Evolutionary conservation across 805 yeast genomes (phyloP), one percentile per base, ranked within the genome.

Genomic region (Maudiozyma barnettii): DNA sequence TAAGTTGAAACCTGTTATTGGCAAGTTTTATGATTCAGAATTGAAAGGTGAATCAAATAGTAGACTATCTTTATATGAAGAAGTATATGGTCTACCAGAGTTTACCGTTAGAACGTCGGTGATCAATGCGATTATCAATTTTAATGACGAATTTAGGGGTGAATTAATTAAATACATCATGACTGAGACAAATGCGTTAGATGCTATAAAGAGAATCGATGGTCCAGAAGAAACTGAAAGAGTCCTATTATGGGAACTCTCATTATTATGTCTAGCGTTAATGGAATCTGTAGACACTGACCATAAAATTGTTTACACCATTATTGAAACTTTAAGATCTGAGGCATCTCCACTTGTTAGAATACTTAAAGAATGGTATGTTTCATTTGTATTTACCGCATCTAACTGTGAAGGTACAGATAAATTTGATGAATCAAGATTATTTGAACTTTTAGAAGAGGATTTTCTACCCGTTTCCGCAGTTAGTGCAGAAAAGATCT

Each of bases 281-380:
- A 51, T 73, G 2, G 57, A 68, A 18, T 8, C 5, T 35, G 3
- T 35, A 37, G 40, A 21, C 21, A 20, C 14, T 5, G 41, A 57
- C 2, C 51, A 62, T 0, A 19, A 53, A 3, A 51, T 19, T 4
- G 36, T 30, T 14, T 31, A 14, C 18, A 10, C n/a, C 6, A 37
- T 37, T 7, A 22, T 44, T 22, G 21, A 45, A 22, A 45, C 51
- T 23, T 37, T 49, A 20, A 49, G 41, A 35, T 20, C 6, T 5
- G 98, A 91, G 51, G 78, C 86, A 13, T 83, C 93, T 51, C 96
- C 96, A 0, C 67, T 80, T 41, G 84, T 79, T 5, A 74, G 97
- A 48, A 66, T 75, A 2, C 86, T 83, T 56, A 65, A 85, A 46
- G 97, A 90, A 58, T 90, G 60, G 56, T 57, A n/a, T 58, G 51